phyloP scores from a whole-genome alignment of 306 rosid species.

The Castanea sativa region DNA sequence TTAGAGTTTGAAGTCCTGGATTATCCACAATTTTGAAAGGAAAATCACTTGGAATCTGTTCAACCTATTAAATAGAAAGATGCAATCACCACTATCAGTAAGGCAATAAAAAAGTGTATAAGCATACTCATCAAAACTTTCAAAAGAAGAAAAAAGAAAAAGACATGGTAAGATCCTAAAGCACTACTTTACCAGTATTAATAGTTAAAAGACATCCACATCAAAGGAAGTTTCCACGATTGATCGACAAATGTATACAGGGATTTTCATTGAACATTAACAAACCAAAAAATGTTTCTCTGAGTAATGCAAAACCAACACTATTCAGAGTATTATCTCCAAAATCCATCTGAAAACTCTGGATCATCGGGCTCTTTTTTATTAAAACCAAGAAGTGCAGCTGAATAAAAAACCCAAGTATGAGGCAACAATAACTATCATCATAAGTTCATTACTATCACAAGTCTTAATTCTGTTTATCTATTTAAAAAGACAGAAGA shows the following conservation, averaged over 20 bases:
- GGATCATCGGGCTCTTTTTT: no score
- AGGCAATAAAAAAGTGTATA: background rate
- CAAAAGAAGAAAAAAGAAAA: background rate
- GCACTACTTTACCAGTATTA: background rate
- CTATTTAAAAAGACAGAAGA: no score
- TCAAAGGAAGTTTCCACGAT: background rate
- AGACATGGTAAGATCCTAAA: background rate
- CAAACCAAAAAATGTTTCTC: background rate
- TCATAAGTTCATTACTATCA: no score
- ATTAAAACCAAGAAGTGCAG: no score
- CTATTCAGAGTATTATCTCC: no score
- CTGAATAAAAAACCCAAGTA: no score
- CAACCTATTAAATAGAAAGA: slow-evolving; percentile 40
- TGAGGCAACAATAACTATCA: no score
- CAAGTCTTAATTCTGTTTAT: no score
- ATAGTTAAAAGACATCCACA: background rate
- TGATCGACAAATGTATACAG: no score
- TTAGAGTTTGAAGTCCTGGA: slow-evolving; percentile 59
- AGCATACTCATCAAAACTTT: background rate
- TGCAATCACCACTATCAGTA: background rate
- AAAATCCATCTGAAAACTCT: no score
- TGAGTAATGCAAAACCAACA: no score
- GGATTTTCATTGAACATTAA: background rate
- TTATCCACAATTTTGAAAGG: slow-evolving; percentile 71
- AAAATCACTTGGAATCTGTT: slow-evolving; percentile 55